Base-by-base conservation (phyloP, 176 grass and related monocot species). In the Puya raimondii region DNA sequence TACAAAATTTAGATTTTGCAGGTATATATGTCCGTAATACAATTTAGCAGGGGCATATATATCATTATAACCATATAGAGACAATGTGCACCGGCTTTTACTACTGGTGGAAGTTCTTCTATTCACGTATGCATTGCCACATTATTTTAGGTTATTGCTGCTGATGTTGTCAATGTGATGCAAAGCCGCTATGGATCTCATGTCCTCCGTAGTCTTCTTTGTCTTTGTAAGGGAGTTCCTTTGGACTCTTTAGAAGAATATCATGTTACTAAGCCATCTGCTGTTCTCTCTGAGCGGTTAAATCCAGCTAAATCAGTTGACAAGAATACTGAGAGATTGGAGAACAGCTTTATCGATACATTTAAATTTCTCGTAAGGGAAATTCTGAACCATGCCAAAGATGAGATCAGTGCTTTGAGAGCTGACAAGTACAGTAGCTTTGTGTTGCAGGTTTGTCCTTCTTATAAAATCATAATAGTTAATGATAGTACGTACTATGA, bases 391-490 rank as follows among this genome's bases (percentile, higher is more conserved):
- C 80, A 50, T 59, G 84, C 77, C 73, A 90, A 81, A 83, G 23
- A 63, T 70, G 86, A 77, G 20, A 87, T 97, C 48, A 63, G 68
- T 63, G 74, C 15, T 48, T 82, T 97, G 74, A 80, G 78, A 82
- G 69, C 71, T 64, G 80, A 90, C 58, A 88, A 97, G 65, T 87
- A 87, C 64, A 92, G 93, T 72, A 97, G 93, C 81, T 88, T 97
- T 71, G 89, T 92, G 69, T 88, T 92, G 67, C 89, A 90, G 86
- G 89, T 87, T 77, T 53, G 67, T 78, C 14, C 79, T 53, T 79
- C 42, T 69, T 70, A 10, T 23, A 64, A 42, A 33, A 68, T 13
- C 54, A 26, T 20, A 47, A 0, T 5, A n/a, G 26, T 33, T 71
- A 26, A 47, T 80, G 74, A 49, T 54, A 47, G 12, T 13, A 47